Evolutionary conservation across 1,284 basidiomycete species (phyloP).

Genomic region (Cryptococcus deneoformans): DNA sequence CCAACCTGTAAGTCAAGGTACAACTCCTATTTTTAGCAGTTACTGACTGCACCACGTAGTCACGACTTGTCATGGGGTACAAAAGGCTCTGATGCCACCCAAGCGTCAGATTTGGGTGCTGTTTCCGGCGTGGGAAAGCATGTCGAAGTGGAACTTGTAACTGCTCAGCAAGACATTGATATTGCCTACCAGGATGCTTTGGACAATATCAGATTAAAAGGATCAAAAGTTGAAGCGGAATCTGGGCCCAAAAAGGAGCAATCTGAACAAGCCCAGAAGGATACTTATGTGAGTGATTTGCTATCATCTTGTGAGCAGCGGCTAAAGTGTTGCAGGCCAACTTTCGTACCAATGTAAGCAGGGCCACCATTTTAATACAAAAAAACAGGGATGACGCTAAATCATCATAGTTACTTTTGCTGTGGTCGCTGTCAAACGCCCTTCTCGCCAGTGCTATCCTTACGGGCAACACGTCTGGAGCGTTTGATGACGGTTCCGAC

Average conservation of each 20-base stretch:
- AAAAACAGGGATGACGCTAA: neutral
- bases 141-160: slow-evolving; percentile 84
- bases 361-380: slow-evolving; percentile 1
- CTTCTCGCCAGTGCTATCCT: slow-evolving; percentile 84
- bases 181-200: slow-evolving; percentile 86
- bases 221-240: slow-evolving; percentile 35
- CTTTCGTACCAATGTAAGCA: slow-evolving; percentile 79
- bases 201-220: slow-evolving; percentile 60
- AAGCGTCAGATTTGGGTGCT: slow-evolving; percentile 67
- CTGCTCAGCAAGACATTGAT: slow-evolving; percentile 83
- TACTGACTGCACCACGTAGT: slow-evolving; percentile 51
- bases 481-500: slow-evolving; percentile 56
- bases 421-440: slow-evolving; percentile 54
- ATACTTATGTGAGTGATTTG: slow-evolving; percentile 54
- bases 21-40: neutral
- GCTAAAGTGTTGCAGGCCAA: slow-evolving; percentile 52
- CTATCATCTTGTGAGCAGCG: no score
- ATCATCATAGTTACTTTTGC: slow-evolving; percentile 32
- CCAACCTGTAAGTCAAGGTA: slow-evolving; percentile 62
- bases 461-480: slow-evolving; percentile 60
- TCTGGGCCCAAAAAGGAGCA: slow-evolving; percentile 52
- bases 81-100: slow-evolving; percentile 65
- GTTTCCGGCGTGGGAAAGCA: slow-evolving; percentile 61
- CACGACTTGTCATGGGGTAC: slow-evolving; percentile 75
- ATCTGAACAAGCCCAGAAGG: slow-evolving; percentile 69